A percentile compares a stretch with the other conserved stretches of the same genome.
These are phyloP conservation scores for Mrakia hoshinonis DNA, from an alignment of 768 basidiomycete species.

Conservation along the genomic window DNA sequence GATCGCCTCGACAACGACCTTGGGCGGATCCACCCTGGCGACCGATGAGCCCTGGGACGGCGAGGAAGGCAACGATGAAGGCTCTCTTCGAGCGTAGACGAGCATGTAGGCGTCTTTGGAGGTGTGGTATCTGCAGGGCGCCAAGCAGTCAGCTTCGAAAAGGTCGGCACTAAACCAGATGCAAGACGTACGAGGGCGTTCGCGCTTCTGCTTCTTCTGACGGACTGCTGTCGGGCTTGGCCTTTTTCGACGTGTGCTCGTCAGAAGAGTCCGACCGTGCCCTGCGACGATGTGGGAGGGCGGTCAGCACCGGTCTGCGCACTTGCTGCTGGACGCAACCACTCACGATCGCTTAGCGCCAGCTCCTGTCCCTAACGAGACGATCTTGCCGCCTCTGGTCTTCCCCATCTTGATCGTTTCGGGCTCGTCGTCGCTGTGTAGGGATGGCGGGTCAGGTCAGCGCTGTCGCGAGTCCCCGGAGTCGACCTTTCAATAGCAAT, in stretches of 20 bases:
- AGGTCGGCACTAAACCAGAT: too few relatives aligned
- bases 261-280: background rate
- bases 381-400: too few relatives aligned
- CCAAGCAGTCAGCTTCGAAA: background rate
- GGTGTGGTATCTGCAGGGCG: slow-evolving; percentile 13
- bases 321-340: background rate
- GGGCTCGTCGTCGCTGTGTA: too few relatives aligned
- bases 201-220: background rate
- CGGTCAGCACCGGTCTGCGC: too few relatives aligned
- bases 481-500: too few relatives aligned
- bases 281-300: too few relatives aligned
- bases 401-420: too few relatives aligned
- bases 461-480: too few relatives aligned
- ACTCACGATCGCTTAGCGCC: background rate
- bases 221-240: background rate
- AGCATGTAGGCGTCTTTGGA: slow-evolving; percentile 94
- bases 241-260: background rate
- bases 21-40: background rate
- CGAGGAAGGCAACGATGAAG: too few relatives aligned
- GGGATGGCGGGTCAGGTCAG: too few relatives aligned
- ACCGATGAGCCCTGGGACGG: slow-evolving; percentile 22
- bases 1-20: slow-evolving; percentile 12
- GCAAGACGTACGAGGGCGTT: background rate
- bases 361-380: too few relatives aligned
- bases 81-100: slow-evolving; percentile 58